Percentiles rank a stretch among this genome's conserved stretches.
phyloP scores from a whole-genome alignment of 306 rosid genomes.

The Fragaria nilgerrensis region DNA sequence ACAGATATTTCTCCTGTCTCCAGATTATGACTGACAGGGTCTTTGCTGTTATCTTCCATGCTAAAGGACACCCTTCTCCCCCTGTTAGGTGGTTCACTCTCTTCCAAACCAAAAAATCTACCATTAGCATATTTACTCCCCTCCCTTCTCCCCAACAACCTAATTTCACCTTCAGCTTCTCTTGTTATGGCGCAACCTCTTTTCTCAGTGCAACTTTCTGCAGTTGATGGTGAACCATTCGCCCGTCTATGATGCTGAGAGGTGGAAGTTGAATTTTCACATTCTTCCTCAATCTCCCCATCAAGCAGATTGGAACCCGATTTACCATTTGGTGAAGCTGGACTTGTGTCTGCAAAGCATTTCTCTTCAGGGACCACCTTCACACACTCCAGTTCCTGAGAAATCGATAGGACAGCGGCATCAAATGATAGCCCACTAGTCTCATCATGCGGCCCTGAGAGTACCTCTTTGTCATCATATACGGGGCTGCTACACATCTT shows the following conservation, averaged over 20 bases:
- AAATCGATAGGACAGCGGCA: conserved; percentile 78
- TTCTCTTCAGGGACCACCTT: conserved; percentile 73
- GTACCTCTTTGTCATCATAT: conserved; percentile 59
- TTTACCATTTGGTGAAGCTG: conserved; percentile 38
- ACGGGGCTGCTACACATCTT: conserved; percentile 72
- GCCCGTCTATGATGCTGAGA: conserved; percentile 42
- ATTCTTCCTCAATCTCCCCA: conserved; percentile 59
- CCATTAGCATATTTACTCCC: conserved; percentile 63
- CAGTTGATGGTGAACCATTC: conserved; percentile 49
- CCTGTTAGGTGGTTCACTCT: conserved; percentile 48
- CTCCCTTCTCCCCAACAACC: conserved; percentile 84
- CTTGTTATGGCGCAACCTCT: conserved; percentile 84
- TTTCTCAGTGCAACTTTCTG: conserved; percentile 48
- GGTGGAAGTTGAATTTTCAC: conserved; percentile 37
- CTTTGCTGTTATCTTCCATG: conserved; percentile 63
- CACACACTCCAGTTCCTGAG: conserved; percentile 75
- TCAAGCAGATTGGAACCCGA: conserved; percentile 28
- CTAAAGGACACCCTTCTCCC: conserved; percentile 83
- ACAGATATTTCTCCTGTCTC: conserved; percentile 66
- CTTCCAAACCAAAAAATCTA: conserved; percentile 80
- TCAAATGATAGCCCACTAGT: conserved; percentile 69
- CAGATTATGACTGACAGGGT: conserved; percentile 36
- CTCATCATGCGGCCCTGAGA: conserved; percentile 42
- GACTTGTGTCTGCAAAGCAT: conserved; percentile 33
- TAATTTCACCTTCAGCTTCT: conserved; percentile 89